These are phyloP conservation scores for Apiospora malaysiana DNA, from an alignment of 2,329 filamentous ascomycete genomes.

Conservation along the genomic window DNA sequence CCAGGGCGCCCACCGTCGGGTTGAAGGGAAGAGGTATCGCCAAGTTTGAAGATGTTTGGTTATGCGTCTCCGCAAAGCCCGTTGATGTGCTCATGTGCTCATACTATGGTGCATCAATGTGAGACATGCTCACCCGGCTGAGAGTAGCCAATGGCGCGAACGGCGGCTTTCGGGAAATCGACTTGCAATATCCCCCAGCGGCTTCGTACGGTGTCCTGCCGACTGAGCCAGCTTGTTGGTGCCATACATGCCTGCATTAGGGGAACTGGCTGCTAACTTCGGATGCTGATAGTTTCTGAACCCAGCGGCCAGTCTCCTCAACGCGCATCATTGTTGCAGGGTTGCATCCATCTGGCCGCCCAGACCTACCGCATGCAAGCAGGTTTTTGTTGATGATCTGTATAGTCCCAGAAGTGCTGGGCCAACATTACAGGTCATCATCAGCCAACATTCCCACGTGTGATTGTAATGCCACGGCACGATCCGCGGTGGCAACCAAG, in stretches of 20 bases:
- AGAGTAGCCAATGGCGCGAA: neutral
- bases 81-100: neutral
- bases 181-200: too few species aligned
- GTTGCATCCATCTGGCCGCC: too few species aligned
- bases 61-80: too few species aligned
- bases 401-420: too few species aligned
- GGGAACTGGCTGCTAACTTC: neutral
- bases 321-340: too few species aligned
- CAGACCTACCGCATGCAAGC: too few species aligned
- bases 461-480: too few species aligned
- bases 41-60: neutral
- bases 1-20: neutral
- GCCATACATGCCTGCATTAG: neutral
- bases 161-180: neutral
- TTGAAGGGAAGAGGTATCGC: neutral
- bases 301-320: too few species aligned
- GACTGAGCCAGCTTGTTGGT: neutral
- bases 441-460: too few species aligned
- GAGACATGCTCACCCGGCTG: neutral
- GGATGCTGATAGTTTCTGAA: neutral
- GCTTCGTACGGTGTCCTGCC: neutral
- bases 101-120: neutral
- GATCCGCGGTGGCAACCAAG: too few species aligned
- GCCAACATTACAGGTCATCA: too few species aligned
- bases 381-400: too few species aligned